These are phyloP conservation scores for Sphaerulina musiva DNA, from an alignment of 2,329 filamentous ascomycete species.

Conservation along the genomic window DNA sequence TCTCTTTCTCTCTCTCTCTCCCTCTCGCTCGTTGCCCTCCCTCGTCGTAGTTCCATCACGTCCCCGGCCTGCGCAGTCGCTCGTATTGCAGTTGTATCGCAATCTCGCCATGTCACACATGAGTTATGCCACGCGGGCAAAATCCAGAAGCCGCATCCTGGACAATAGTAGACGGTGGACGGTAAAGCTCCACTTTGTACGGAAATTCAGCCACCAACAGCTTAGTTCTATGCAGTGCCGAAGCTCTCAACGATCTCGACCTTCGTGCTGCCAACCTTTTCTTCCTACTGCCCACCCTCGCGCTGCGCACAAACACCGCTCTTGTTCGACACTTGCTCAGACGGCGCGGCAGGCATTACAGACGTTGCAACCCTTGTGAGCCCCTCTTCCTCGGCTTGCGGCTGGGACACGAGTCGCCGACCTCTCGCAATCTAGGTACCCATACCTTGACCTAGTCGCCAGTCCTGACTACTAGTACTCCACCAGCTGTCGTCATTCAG, in stretches of 20 bases:
- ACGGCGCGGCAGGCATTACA: neutral
- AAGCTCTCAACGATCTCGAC: neutral
- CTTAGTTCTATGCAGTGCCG: neutral
- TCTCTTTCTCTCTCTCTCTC: no score
- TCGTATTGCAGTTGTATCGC: no score
- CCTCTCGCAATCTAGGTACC: neutral
- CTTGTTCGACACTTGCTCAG: neutral
- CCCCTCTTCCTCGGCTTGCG: conserved; percentile 1
- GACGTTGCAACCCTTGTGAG: neutral
- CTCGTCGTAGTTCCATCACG: no score
- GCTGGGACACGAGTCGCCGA: neutral
- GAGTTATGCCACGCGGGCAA: neutral
- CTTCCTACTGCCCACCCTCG: neutral
- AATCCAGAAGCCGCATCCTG: neutral
- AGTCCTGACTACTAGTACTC: neutral
- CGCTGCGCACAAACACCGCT: neutral
- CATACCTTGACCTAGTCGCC: conserved; percentile 1
- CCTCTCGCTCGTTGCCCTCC: no score
- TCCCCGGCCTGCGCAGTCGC: no score
- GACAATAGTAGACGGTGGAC: neutral
- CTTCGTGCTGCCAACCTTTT: neutral
- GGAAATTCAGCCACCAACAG: neutral
- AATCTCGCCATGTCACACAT: no score
- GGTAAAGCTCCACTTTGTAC: neutral
- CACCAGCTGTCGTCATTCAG: conserved; percentile 6